Evolutionary conservation across 257 asterid genomes (phyloP).

Genomic region (Cruciata laevipes): DNA sequence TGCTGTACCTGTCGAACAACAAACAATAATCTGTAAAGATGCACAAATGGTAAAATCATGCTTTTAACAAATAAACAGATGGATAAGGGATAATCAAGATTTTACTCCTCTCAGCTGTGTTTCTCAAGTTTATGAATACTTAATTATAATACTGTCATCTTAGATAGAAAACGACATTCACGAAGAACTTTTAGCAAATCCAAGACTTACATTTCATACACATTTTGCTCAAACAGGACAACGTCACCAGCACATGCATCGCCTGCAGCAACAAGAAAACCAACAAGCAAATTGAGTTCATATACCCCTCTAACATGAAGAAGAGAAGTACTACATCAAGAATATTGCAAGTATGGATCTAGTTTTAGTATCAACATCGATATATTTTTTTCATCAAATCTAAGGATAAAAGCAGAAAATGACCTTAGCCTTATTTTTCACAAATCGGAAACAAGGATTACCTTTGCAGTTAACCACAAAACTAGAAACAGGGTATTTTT

Average conservation of each 20-base stretch:
- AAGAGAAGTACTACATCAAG: not conserved
- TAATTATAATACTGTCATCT: not conserved
- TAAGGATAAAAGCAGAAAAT: not conserved
- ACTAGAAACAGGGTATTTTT: conserved; percentile 66
- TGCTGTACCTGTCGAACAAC: conserved; percentile 51
- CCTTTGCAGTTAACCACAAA: conserved; percentile 84
- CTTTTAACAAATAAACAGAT: not conserved
- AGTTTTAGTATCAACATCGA: not conserved
- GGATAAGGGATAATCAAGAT: not conserved
- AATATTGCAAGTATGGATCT: not conserved
- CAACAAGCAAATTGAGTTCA: not conserved
- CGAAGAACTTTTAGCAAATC: not conserved
- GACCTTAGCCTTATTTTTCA: not conserved
- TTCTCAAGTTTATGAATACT: not conserved
- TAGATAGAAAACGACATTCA: not conserved
- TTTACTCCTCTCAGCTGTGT: not conserved
- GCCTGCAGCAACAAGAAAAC: conserved; percentile 40
- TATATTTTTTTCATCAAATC: not conserved
- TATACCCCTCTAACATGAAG: not conserved
- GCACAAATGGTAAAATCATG: not conserved
- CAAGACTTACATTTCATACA: conserved; percentile 67
- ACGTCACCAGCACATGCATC: conserved; percentile 86
- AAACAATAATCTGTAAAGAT: conserved; percentile 9
- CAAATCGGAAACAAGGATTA: conserved; percentile 13
- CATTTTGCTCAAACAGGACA: conserved; percentile 83